These are phyloP conservation scores for Pouteria glomerata DNA, from an alignment of 148 eudicot species.

Conservation along the genomic window DNA sequence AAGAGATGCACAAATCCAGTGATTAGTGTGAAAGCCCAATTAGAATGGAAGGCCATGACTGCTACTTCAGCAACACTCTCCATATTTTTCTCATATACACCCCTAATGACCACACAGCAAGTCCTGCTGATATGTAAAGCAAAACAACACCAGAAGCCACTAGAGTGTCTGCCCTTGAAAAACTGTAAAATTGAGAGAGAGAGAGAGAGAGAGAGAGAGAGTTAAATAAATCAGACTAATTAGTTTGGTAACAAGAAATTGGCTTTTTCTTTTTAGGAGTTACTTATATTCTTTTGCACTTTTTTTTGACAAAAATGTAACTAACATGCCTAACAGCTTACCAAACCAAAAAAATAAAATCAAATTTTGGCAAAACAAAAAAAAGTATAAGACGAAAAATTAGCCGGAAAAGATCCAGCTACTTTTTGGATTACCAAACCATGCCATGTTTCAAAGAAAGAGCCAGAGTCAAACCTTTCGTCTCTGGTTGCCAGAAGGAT, in stretches of 20 bases:
- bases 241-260: too few relatives aligned
- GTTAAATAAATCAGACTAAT: background rate
- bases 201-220: background rate
- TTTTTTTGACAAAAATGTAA: too few relatives aligned
- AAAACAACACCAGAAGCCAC: conserved; percentile 66
- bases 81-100: conserved; percentile 90
- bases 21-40: conserved; percentile 10
- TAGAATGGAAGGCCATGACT: background rate
- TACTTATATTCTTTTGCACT: too few relatives aligned
- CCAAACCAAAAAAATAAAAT: too few relatives aligned
- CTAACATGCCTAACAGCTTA: too few relatives aligned
- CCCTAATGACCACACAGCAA: conserved; percentile 83
- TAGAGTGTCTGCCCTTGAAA: conserved; percentile 41
- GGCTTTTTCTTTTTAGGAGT: too few relatives aligned
- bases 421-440: too few relatives aligned
- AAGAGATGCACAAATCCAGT: background rate
- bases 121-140: conserved; percentile 87
- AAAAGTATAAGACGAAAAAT: background rate
- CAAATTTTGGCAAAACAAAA: too few relatives aligned
- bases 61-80: conserved; percentile 67
- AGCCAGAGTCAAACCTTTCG: conserved; percentile 49
- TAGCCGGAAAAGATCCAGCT: too few relatives aligned
- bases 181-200: conserved; percentile 38
- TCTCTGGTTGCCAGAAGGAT: conserved; percentile 82
- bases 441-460: background rate